A percentile compares a stretch with the other conserved stretches of the same genome.
These are phyloP conservation scores for Truncatella angustata DNA, from an alignment of 2,329 filamentous ascomycete species.

Conservation along the genomic window DNA sequence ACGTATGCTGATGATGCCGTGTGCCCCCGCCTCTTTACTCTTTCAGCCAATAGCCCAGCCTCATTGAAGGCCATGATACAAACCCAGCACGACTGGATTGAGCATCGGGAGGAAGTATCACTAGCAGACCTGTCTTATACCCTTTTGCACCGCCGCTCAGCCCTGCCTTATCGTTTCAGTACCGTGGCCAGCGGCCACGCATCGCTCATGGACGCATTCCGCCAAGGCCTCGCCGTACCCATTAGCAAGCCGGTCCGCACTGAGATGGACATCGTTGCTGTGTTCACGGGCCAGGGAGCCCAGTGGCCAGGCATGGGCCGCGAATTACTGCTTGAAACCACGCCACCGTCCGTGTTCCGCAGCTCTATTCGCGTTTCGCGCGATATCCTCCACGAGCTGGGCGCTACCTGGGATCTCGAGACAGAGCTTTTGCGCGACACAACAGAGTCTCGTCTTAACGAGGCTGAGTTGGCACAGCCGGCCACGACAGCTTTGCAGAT, in stretches of 20 bases:
- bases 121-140: background rate
- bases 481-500: background rate
- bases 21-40: background rate
- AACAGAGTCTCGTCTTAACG: background rate
- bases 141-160: background rate
- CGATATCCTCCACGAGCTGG: background rate
- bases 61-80: background rate
- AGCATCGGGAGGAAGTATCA: background rate
- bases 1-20: too few relatives aligned
- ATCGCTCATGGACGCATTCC: background rate
- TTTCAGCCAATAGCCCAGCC: background rate
- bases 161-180: background rate
- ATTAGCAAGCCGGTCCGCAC: background rate
- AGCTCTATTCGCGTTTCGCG: background rate
- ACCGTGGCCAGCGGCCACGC: background rate
- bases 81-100: background rate
- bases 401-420: background rate
- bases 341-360: background rate
- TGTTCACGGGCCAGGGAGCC: slow-evolving; percentile 16
- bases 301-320: slow-evolving; percentile 15
- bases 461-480: background rate
- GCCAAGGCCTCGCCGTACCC: background rate
- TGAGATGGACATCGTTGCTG: background rate
- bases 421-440: background rate
- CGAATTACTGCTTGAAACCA: slow-evolving; percentile 6